Base-by-base conservation (phyloP, 345 rosid species). In the Brassica juncea region DNA sequence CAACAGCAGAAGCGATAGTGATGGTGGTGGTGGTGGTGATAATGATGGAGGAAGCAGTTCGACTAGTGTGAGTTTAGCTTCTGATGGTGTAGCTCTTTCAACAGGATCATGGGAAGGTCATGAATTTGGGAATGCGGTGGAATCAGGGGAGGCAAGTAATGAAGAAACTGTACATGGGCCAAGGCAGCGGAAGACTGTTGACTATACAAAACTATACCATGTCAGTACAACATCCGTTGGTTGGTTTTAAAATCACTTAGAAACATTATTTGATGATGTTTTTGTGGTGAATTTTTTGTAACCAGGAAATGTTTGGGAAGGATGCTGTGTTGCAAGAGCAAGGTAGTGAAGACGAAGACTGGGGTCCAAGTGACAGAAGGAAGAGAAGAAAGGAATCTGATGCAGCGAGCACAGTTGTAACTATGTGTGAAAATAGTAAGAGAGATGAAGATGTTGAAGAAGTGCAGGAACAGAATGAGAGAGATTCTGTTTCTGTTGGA, bases 301-400 rank as follows among this genome's bases (percentile, higher is more conserved):
- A 85, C 31, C 39, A 95, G 99, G 99, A 93, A 86, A 93, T 95
- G 98, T 95, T 95, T 76, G 99, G 99, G 75, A 95, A 90, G 86
- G 99, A 93, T 84, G 92, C 89, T 72, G 81, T 79, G 65, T 80
- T 82, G 55, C 83, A 78, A 59, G 99, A 92, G 69, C 94, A 87
- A 85, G 83, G 86, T 61, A 95, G 97, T 47, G 99, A 95, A 84
- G 99, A 95, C 84, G 99, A 95, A 86, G 99, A 95, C 78, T 95
- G 98, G 99, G 99, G 99, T 83, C 99, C 99, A 54, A 77, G 82
- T 49, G 89, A 87, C 78, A 88, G 88, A 86, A 91, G 87, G 79
- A 85, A 89, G 70, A 90, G 87, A 81, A 87, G 58, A 85, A 93
- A 89, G 79, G 97, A 90, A 75, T 86, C 97, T 11, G 97, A 93